Base-by-base conservation (phyloP, 2,329 filamentous ascomycete species). In the Fusarium beomiforme region DNA sequence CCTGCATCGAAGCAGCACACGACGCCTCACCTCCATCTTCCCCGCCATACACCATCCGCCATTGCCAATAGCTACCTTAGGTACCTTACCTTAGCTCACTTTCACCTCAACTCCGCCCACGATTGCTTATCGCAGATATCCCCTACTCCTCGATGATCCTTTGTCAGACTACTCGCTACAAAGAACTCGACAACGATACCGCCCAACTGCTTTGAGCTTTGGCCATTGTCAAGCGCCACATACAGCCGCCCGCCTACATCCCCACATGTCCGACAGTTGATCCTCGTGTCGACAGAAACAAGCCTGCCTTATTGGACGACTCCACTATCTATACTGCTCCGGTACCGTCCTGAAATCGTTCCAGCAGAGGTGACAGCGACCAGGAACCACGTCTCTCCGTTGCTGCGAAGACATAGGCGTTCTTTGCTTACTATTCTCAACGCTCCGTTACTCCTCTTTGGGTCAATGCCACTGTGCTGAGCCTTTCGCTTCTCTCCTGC, bases 381-480 rank as follows among this genome's bases (percentile, higher is more conserved):
- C 49, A 64, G 55, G 63, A 66, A 64, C 46, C 60, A 60, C 44
- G 59, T 54, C 64, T 64, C 63, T 61, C 66, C 54, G 47, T 36
- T 66, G 47, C 60, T 63, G 58, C 62, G 67, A 64, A 60, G 55
- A 64, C 43, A 59, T 51, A 59, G 50, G 43, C 59, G 53, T 43
- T 66, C 56, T 46, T 56, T 69, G 60, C 43, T 67, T 57, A 67
- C 72, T 70, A 66, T 67, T 41, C 53, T 60, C 51, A 69, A 69
- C 70, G 57, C 60, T 64, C 64, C 37, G 51, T 46, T 51, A 65
- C 65, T 64, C 26, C 50, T 63, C 42, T 59, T 64, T 37, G 74
- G 70, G 75, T 76, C 78, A 75, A 79, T 80, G 78, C 76, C 74
- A 69, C 67, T 72, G 71, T 68, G 65, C 63, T 73, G 67, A 67